Evolutionary conservation across 2,329 filamentous ascomycete genomes (phyloP).

Genomic region (Aspergillus bombycis): DNA sequence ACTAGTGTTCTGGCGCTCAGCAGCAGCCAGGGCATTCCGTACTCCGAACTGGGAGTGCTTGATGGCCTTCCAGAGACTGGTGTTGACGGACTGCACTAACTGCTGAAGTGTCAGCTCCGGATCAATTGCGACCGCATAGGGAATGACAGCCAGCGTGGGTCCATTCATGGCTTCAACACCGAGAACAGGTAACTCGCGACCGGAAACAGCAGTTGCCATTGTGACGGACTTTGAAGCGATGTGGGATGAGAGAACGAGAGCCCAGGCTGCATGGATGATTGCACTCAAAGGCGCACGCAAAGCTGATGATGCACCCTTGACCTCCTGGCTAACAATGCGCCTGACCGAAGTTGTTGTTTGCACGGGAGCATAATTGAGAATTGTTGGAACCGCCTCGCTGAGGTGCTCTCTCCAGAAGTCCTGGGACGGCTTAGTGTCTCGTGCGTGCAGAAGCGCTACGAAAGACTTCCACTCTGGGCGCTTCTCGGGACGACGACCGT

Average conservation of each 20-base stretch:
- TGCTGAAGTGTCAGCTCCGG: neutral
- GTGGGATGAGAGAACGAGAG: conserved; percentile 2
- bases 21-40: conserved; percentile 3
- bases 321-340: neutral
- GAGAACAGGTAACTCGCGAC: conserved; percentile 4
- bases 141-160: neutral
- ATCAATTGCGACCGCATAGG: neutral
- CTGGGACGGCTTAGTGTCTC: neutral
- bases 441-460: neutral
- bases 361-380: conserved; percentile 7
- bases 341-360: neutral
- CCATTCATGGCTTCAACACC: neutral
- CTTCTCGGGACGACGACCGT: neutral
- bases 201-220: conserved; percentile 4
- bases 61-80: neutral
- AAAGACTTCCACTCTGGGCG: conserved; percentile 9
- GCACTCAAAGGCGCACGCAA: neutral
- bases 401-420: conserved; percentile 9
- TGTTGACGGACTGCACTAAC: neutral
- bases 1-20: neutral
- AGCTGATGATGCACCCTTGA: neutral
- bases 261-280: conserved; percentile 7
- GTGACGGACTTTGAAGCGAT: neutral
- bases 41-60: conserved; percentile 1
- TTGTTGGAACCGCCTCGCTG: neutral